Conservation (phyloP, 176 grass and related monocot species). For the Ananas comosus region DNA sequence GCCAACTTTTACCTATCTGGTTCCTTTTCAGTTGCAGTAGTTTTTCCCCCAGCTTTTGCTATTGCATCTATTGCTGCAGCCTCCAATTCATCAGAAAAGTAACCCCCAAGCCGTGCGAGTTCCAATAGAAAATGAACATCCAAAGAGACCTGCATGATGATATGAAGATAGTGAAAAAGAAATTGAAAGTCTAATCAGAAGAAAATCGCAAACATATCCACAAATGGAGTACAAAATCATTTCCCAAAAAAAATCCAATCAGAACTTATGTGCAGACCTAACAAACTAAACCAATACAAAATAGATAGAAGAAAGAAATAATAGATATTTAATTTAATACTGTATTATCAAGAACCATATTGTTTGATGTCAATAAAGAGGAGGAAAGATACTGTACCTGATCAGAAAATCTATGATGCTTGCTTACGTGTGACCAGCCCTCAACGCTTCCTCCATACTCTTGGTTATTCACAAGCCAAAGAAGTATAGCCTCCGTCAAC, state of each 20-base stretch:
- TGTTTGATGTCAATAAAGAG: background rate
- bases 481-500: constrained; percentile 37
- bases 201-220: background rate
- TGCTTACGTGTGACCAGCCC: constrained; percentile 11
- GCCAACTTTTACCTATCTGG: constrained; percentile 12
- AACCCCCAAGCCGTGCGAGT: constrained; percentile 25
- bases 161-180: background rate
- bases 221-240: background rate
- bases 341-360: background rate
- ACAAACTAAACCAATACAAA: background rate
- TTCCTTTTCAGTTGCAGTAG: constrained; percentile 6
- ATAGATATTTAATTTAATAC: too few species aligned
- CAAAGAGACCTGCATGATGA: constrained; percentile 28
- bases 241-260: too few species aligned
- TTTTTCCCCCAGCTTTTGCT: background rate
- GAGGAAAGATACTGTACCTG: constrained; percentile 20
- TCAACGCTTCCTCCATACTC: constrained; percentile 19
- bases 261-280: too few species aligned
- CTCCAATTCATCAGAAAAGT: constrained; percentile 28
- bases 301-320: too few species aligned
- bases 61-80: constrained; percentile 19
- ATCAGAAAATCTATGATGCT: constrained; percentile 8
- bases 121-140: constrained; percentile 54
- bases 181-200: background rate
- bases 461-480: constrained; percentile 32